Evolutionary conservation across 1,284 basidiomycete genomes (phyloP).

Genomic region (Trametes versicolor): DNA sequence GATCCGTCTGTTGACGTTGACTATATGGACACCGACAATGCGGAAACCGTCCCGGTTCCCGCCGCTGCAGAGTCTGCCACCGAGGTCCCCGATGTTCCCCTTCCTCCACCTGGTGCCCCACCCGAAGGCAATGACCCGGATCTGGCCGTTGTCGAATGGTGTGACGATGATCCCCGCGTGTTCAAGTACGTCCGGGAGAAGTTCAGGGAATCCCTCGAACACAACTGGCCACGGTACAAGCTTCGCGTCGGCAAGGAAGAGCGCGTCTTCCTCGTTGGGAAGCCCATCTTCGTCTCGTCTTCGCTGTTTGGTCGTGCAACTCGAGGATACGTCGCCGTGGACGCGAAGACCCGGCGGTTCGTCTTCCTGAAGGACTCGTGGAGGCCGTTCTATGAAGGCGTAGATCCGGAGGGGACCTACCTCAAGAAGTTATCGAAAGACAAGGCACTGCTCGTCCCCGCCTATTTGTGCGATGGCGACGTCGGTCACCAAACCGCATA

Average conservation of each 20-base stretch:
- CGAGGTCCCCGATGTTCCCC: neutral
- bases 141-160: neutral
- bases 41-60: neutral
- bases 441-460: neutral
- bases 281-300: slow-evolving; percentile 8
- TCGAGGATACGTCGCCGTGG: slow-evolving; percentile 19
- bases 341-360: slow-evolving; percentile 1
- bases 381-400: slow-evolving; percentile 11
- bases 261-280: slow-evolving; percentile 16
- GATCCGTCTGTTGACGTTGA: neutral
- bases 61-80: neutral
- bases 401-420: slow-evolving; percentile 7
- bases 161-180: neutral
- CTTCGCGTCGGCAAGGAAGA: slow-evolving; percentile 9
- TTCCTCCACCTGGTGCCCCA: neutral
- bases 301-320: slow-evolving; percentile 19
- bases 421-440: neutral
- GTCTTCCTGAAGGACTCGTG: slow-evolving; percentile 28
- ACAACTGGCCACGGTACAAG: slow-evolving; percentile 9
- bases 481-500: neutral
- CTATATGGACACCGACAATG: neutral
- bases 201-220: slow-evolving; percentile 13
- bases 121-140: neutral
- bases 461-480: neutral
- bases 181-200: slow-evolving; percentile 19